Base-by-base conservation (phyloP, 768 basidiomycete species). In the Hygrophorus russula region DNA sequence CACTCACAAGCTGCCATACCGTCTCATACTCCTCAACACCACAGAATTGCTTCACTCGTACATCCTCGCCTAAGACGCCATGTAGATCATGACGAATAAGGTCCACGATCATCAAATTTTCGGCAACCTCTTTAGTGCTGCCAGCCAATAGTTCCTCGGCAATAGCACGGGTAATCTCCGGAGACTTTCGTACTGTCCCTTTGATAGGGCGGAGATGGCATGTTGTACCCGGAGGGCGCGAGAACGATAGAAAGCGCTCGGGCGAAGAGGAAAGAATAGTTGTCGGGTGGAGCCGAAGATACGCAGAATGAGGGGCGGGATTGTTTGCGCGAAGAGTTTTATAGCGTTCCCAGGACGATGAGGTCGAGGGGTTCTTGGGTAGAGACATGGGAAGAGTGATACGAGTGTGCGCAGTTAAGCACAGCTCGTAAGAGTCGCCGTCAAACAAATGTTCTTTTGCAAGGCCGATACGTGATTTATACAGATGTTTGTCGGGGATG, bases 71-170 rank as follows among this genome's bases (percentile, higher is more conserved):
- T 14, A 94, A 74, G 43, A 83, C 80, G 24, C 78, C 78, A 51
- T 93, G 80, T 28, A 98, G 67, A 62, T 98, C 93, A 51, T 96
- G 87, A 28, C 91, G 78, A 53, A 94, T 94, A 38, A 98, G 76
- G 58, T 97, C 93, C 18, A 96, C 93, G 49, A 98, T 96, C 93
- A 98, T 97, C 45, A 98, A 62, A 57, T 98, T 98, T 66, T 97
- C 93, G 0, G 92, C 93, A 1, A 93, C 78, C 60, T 98, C 93
- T 59, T 98, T 98, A 34, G 65, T 67, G 58, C 74, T 83, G 4
- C 81, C 80, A 11, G 66, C 67, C 45, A 84, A 61, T 11, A 71
- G 59, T 59, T 78, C 52, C 52, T 82, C 78, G n/a, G 81, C 81
- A 38, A 76, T 71, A 43, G 70, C 75, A 19, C 76, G 76, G 13